Conservation (phyloP, 2,329 filamentous ascomycete species). For the Fusarium sp. region DNA sequence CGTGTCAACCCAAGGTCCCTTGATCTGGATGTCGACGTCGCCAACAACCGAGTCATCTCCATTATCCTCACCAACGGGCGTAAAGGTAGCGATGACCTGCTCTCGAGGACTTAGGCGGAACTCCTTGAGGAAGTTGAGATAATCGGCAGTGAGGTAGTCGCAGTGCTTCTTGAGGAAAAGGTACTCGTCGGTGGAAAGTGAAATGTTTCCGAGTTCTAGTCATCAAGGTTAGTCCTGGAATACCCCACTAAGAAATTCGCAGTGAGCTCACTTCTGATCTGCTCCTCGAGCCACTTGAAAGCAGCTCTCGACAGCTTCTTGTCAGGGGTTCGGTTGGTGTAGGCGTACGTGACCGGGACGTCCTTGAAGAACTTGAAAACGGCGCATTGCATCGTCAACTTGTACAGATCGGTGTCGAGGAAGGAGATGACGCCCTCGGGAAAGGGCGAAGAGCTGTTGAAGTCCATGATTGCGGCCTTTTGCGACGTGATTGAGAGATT, state of each 20-base stretch:
- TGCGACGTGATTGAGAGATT: background rate
- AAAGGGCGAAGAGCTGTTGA: conserved; percentile 74
- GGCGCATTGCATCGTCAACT: conserved; percentile 98
- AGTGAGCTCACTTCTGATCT: conserved; percentile 76
- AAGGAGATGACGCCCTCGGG: conserved; percentile 86
- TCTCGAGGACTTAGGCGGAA: conserved; percentile 86
- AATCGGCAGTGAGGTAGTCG: conserved; percentile 81
- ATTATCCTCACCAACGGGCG: conserved; percentile 65
- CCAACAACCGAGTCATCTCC: conserved; percentile 76
- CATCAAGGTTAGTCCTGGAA: conserved; percentile 42
- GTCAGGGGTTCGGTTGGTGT: conserved; percentile 94
- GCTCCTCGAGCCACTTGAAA: conserved; percentile 85
- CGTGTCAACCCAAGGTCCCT: conserved; percentile 91
- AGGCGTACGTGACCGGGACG: conserved; percentile 86
- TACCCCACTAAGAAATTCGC: background rate
- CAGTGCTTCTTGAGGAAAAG: conserved; percentile 83
- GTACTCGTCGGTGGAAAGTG: conserved; percentile 82
- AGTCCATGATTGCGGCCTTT: conserved; percentile 64
- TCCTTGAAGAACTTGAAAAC: conserved; percentile 92
- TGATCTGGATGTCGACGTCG: conserved; percentile 80
- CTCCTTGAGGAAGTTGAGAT: conserved; percentile 83
- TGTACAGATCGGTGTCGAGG: conserved; percentile 89
- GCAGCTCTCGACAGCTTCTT: conserved; percentile 89
- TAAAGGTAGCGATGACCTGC: conserved; percentile 81
- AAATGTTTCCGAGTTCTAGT: conserved; percentile 83